Evolutionary conservation across 116 monocot species (phyloP), one percentile per base, ranked within the genome.

Genomic region (Zostera marina): DNA sequence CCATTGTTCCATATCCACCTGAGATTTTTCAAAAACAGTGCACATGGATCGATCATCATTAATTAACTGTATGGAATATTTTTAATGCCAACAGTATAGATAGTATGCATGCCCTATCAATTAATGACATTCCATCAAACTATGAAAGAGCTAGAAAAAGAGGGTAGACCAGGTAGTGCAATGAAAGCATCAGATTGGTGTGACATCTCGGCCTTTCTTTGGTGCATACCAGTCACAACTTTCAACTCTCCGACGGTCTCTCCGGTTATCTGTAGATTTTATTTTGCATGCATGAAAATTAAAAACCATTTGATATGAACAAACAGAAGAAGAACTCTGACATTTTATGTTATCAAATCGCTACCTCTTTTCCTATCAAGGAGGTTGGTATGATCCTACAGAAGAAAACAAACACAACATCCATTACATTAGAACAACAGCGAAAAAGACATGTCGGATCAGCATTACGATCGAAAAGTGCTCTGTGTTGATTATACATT

Each of bases 1-100:
- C 79, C 26, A 83, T 47, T 9, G 79, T 83, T 11, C 83, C 83
- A 66, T 76, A 83, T 22, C 83, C 83, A 47, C 83, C 81, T 81
- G 52, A 10, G 54, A 51, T 22, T 9, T 9, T 11, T 1, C 62
- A 46, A 2, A 12, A 47, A 11, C 22, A 14, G 26, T 32, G 21
- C 11, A 12, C 16, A 9, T 0, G 14, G 10, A 11, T 11, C 14
- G 1, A 44, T 44, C 44, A 44, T 44, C 44, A n/a, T n/a, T n/a
- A n/a, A n/a, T n/a, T n/a, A n/a, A n/a, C n/a, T n/a, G 14, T 44
- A 11, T 14, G 14, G 14, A 11, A 11, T 45, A 19, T 51, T 51
- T 9, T 16, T 42, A n/a, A 11, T 42, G 41, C 0, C n/a, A n/a
- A n/a, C n/a, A n/a, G n/a, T n/a, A n/a, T n/a, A n/a, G n/a, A n/a